phyloP scores from a whole-genome alignment of 2,329 filamentous ascomycete species.

The Lasiodiplodia citricola region DNA sequence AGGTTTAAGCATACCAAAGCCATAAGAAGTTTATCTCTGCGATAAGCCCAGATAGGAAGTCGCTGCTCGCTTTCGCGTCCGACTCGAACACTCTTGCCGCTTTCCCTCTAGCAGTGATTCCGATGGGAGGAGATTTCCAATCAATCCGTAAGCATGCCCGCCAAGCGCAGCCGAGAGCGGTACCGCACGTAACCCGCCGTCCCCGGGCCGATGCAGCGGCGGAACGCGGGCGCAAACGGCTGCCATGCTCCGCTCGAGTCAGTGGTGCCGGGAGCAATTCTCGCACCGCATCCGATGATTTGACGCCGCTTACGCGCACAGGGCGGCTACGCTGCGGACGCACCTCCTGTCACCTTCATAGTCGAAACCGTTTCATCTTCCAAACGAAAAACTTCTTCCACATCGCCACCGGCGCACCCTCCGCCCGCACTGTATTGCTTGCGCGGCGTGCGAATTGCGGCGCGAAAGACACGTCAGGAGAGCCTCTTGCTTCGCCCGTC shows the following conservation, averaged over 20 bases:
- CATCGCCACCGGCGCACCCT: neutral
- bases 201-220: conserved; percentile 5
- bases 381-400: neutral
- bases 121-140: conserved; percentile 6
- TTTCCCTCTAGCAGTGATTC: neutral
- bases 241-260: neutral
- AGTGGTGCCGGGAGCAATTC: neutral
- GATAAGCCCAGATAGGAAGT: neutral
- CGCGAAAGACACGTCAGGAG: neutral
- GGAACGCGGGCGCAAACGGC: neutral
- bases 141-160: neutral
- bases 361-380: neutral
- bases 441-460: neutral
- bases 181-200: neutral
- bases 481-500: neutral
- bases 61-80: neutral
- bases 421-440: neutral
- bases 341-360: neutral
- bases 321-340: neutral
- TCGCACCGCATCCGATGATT: neutral
- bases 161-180: neutral
- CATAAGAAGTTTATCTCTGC: neutral
- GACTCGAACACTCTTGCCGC: neutral
- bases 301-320: neutral
- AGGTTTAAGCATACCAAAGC: neutral